phyloP scores from a whole-genome alignment of 2,329 filamentous ascomycete genomes.

The Fusarium citri region DNA sequence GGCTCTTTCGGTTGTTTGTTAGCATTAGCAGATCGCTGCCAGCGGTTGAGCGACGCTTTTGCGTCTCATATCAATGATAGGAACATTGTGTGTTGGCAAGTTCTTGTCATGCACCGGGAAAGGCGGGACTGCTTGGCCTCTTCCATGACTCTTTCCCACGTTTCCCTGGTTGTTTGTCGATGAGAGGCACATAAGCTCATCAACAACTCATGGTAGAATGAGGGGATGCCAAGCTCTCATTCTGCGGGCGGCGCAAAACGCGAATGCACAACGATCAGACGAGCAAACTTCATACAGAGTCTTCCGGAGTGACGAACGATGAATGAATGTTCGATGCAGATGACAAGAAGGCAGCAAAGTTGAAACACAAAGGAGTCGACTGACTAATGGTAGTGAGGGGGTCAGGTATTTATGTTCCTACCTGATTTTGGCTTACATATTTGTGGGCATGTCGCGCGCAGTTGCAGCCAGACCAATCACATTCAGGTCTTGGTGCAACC shows the following conservation, averaged over 20 bases:
- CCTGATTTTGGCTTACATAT: slow-evolving; percentile 1
- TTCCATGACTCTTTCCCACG: neutral
- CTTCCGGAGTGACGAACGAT: neutral
- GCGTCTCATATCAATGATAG: neutral
- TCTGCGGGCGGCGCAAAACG: neutral
- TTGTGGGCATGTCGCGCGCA: slow-evolving; percentile 11
- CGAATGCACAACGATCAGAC: neutral
- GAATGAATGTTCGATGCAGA: neutral
- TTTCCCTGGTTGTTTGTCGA: neutral
- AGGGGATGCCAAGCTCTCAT: neutral
- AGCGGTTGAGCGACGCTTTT: neutral
- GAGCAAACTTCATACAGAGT: neutral
- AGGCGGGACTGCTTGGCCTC: neutral
- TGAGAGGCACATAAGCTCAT: neutral
- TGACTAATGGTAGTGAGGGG: slow-evolving; percentile 20
- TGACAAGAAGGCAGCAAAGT: neutral
- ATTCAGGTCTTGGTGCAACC: neutral
- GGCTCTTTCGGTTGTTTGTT: neutral
- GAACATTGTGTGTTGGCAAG: neutral
- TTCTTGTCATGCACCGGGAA: neutral
- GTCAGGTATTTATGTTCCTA: slow-evolving; percentile 23
- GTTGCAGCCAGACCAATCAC: slow-evolving; percentile 21
- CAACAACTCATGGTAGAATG: neutral
- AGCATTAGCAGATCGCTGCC: neutral
- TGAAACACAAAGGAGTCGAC: slow-evolving; percentile 20